Evolutionary conservation across 2,329 filamentous ascomycete species (phyloP).

Genomic region (Fusarium aywerte): DNA sequence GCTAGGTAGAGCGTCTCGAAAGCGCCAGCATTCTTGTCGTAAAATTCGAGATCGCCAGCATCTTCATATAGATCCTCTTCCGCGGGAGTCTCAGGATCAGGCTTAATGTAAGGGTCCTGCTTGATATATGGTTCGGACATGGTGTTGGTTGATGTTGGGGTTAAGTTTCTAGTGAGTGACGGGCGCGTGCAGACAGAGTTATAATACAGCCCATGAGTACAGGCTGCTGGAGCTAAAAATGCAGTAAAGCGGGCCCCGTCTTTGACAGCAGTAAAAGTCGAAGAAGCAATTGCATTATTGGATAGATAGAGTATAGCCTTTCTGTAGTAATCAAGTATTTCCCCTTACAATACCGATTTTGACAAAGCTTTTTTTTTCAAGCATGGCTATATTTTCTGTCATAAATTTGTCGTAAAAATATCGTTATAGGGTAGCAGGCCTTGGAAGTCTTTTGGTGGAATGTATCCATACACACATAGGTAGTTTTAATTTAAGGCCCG

Average conservation of each 20-base stretch:
- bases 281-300: no score
- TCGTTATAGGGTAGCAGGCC: no score
- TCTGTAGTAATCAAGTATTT: no score
- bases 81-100: slow-evolving; percentile 60
- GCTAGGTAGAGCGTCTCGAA: slow-evolving; percentile 73
- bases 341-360: no score
- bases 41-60: slow-evolving; percentile 68
- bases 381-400: no score
- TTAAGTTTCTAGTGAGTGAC: slow-evolving; percentile 5
- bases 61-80: slow-evolving; percentile 76
- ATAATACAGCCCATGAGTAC: neutral
- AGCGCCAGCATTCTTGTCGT: slow-evolving; percentile 55
- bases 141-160: slow-evolving; percentile 36
- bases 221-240: neutral
- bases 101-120: slow-evolving; percentile 58
- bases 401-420: no score
- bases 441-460: no score
- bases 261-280: neutral
- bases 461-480: no score
- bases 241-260: neutral
- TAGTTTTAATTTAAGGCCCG: no score
- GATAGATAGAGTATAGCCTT: no score
- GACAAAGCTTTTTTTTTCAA: no score
- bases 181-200: slow-evolving; percentile 6
- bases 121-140: slow-evolving; percentile 59